Evolutionary conservation across 2,329 filamentous ascomycete genomes (phyloP), one percentile per base, ranked within the genome.

Genomic region (Ceratocystis lukuohia): DNA sequence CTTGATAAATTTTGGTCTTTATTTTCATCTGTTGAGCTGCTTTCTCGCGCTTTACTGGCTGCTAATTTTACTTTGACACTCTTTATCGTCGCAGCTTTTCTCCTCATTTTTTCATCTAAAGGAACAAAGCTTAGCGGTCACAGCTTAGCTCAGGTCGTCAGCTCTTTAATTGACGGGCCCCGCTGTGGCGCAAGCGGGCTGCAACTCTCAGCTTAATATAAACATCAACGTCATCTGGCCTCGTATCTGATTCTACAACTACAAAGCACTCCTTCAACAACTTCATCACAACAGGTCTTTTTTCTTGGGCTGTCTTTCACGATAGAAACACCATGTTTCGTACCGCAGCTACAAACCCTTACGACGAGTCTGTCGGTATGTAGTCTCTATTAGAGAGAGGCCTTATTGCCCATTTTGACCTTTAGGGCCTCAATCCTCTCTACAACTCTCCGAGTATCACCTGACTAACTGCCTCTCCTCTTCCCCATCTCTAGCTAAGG

Each of bases 281-380:
- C 37, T 17, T 20, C 53, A 17, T 37, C 57, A 12, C 37, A 65
- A 5, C 25, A 5, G 33, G 28, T 28, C 30, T 56, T 30, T 22
- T 44, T 37, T n/a, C 22, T 65, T 50, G 17, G 37, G n/a, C 45
- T n/a, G 22, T n/a, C 41, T 30, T 20, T 30, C 20, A 50, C 37
- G 33, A 70, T 71, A 7, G 33, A 62, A 20, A n/a, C 25, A 77
- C 74, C 75, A 84, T 85, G 81, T 84, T 84, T 71, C 79, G 81
- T 75, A 80, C 81, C 71, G 80, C 81, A 74, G 80, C 81, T 71
- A 76, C 76, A 69, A 80, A 81, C 72, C 81, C 82, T 65, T 85
- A 82, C 74, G 82, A 84, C 74, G 82, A 84, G 73, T 79, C 76
- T 72, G 78, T 85, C 76, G 81, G 82, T 84, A 79, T 69, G 80